Evolutionary conservation across 495 filamentous ascomycete genomes (phyloP).

Genomic region (Penicillium bialowiezense): DNA sequence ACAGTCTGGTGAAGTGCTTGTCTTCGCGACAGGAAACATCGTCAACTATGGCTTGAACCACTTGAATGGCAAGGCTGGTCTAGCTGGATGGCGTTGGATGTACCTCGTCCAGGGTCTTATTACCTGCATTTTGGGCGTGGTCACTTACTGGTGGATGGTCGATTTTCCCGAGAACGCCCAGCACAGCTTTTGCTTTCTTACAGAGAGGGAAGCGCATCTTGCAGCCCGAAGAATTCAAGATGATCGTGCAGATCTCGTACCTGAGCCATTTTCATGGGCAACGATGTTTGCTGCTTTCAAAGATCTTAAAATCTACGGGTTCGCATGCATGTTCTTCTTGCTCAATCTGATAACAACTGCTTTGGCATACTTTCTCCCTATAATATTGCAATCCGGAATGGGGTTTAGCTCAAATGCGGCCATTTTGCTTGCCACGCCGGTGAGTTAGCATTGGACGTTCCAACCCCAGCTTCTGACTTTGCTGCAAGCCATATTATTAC

Average conservation of each 20-base stretch:
- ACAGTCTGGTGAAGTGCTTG: conserved; percentile 65
- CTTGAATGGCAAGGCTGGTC: conserved; percentile 53
- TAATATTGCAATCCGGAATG: conserved; percentile 69
- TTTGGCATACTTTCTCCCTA: conserved; percentile 68
- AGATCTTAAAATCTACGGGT: conserved; percentile 72
- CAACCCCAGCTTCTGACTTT: conserved; percentile 2
- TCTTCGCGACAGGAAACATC: conserved; percentile 67
- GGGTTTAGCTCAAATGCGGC: conserved; percentile 63
- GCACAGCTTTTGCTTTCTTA: conserved; percentile 61
- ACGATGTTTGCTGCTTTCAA: conserved; percentile 59
- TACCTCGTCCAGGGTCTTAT: conserved; percentile 67
- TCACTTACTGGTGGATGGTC: conserved; percentile 76
- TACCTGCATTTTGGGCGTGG: conserved; percentile 61
- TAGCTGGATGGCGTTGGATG: conserved; percentile 78
- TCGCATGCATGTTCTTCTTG: conserved; percentile 69
- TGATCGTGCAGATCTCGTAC: conserved; percentile 64
- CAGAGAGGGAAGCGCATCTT: conserved; percentile 53
- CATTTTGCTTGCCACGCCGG: conserved; percentile 69
- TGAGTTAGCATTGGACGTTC: conserved; percentile 15
- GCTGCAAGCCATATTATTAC: conserved; percentile 64
- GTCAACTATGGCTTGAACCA: conserved; percentile 71
- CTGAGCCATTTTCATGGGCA: conserved; percentile 57
- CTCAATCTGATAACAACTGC: conserved; percentile 69
- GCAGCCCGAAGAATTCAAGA: conserved; percentile 56
- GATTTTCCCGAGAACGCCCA: conserved; percentile 72